These are phyloP conservation scores for Hordeum marinum DNA, from an alignment of 176 grass and related monocot species.

Conservation along the genomic window DNA sequence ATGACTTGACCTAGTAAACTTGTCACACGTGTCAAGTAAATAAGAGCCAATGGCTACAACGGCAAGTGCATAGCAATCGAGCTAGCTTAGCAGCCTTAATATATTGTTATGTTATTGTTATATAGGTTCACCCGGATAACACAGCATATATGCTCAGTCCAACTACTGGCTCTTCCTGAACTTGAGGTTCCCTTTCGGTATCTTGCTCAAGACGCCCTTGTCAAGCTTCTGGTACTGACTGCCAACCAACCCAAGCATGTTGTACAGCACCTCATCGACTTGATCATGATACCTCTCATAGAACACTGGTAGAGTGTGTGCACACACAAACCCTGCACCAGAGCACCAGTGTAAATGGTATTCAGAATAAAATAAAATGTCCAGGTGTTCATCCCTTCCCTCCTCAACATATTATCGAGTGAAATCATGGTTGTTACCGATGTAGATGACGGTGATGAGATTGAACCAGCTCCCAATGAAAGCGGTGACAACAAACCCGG, in stretches of 20 bases:
- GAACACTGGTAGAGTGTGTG: conserved; percentile 69
- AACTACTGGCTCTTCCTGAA: conserved; percentile 64
- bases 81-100: too few relatives aligned
- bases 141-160: background rate
- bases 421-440: conserved; percentile 39
- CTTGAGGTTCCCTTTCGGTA: conserved; percentile 60
- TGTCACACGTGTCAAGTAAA: too few relatives aligned
- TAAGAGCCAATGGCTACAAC: too few relatives aligned
- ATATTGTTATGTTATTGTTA: too few relatives aligned
- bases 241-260: conserved; percentile 55
- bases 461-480: conserved; percentile 83
- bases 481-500: conserved; percentile 45
- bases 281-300: conserved; percentile 93
- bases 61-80: too few relatives aligned
- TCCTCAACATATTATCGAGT: background rate
- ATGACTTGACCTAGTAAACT: too few relatives aligned
- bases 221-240: conserved; percentile 65
- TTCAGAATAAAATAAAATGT: background rate
- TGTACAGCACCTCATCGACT: conserved; percentile 63
- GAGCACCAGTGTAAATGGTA: background rate
- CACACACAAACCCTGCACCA: conserved; percentile 73
- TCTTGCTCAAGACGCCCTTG: conserved; percentile 52
- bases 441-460: conserved; percentile 78
- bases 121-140: background rate
- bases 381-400: background rate